Evolutionary conservation across 228 moss, liverwort and hornwort species (phyloP).

Genomic region (Sphagnum magellanicum): DNA sequence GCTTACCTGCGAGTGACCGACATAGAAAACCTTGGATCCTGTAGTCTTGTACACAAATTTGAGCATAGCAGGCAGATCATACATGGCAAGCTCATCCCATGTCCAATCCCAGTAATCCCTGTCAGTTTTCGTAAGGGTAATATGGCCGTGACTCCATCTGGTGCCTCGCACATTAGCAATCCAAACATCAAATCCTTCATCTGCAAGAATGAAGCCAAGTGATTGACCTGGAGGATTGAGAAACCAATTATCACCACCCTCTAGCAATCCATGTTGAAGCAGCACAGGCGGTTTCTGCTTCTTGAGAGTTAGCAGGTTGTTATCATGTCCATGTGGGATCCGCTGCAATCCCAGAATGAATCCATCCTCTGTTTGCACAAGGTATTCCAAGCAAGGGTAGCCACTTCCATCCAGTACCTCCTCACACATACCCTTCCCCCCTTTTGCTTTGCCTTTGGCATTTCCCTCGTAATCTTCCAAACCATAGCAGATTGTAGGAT

Average conservation of each 20-base stretch:
- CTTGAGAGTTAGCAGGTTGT: neutral
- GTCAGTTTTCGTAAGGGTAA: constrained; percentile 21
- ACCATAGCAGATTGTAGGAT: too few relatives aligned
- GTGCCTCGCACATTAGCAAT: constrained; percentile 75
- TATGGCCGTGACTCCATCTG: constrained; percentile 86
- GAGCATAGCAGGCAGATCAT: constrained; percentile 75
- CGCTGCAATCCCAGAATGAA: constrained; percentile 77
- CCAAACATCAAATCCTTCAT: constrained; percentile 93
- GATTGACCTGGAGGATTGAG: constrained; percentile 67
- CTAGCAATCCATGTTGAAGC: constrained; percentile 77
- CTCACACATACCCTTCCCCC: constrained; percentile 30
- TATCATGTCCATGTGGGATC: constrained; percentile 40
- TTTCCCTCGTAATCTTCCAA: too few relatives aligned
- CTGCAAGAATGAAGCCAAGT: constrained; percentile 73
- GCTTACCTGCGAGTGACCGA: constrained; percentile 89
- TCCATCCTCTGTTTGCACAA: constrained; percentile 64
- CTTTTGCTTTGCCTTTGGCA: neutral
- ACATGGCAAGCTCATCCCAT: constrained; percentile 90
- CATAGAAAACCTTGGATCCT: constrained; percentile 61
- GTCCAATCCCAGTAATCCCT: constrained; percentile 85
- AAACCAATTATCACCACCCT: constrained; percentile 84
- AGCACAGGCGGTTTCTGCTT: constrained; percentile 38
- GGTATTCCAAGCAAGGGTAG: constrained; percentile 69
- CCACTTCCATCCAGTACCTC: constrained; percentile 31
- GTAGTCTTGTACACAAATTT: constrained; percentile 48